A percentile compares a stretch with the other conserved stretches of the same genome.
These are phyloP conservation scores for Syzygium malaccense DNA, from an alignment of 441 rosid species.

Conservation along the genomic window DNA sequence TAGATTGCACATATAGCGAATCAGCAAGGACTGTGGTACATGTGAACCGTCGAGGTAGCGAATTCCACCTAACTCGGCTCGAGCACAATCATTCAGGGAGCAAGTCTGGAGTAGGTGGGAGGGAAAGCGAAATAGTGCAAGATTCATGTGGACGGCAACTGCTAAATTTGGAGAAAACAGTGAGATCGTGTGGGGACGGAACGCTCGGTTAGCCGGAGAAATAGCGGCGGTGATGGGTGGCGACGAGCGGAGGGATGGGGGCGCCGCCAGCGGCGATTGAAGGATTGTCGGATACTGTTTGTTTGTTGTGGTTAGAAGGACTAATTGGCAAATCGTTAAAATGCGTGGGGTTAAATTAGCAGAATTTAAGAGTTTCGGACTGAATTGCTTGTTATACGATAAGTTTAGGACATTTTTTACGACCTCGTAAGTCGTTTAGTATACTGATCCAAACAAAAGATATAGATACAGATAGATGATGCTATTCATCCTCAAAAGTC, in stretches of 20 bases:
- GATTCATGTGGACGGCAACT: background rate
- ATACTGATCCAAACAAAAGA: background rate
- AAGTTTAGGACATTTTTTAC: accelerated
- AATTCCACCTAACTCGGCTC: background rate
- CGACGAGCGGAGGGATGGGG: background rate
- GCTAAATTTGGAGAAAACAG: background rate
- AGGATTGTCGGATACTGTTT: background rate
- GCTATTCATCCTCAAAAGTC: background rate
- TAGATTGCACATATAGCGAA: background rate
- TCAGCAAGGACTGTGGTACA: background rate
- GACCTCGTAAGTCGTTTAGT: background rate
- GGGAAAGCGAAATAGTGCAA: background rate
- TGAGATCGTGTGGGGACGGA: background rate
- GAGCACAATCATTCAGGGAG: background rate
- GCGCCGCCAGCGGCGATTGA: background rate
- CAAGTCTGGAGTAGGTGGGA: background rate
- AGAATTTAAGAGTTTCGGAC: background rate
- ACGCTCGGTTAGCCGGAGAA: background rate
- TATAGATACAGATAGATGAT: background rate
- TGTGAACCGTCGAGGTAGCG: background rate
- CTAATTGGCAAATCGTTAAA: background rate
- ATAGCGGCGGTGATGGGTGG: background rate
- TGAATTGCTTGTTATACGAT: background rate
- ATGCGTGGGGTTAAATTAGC: background rate
- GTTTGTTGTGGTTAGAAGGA: accelerated